Percentiles rank a stretch among this genome's conserved stretches.
These are phyloP conservation scores for Camellia lanceoleosa DNA, from an alignment of 148 eudicot species.

Conservation along the genomic window DNA sequence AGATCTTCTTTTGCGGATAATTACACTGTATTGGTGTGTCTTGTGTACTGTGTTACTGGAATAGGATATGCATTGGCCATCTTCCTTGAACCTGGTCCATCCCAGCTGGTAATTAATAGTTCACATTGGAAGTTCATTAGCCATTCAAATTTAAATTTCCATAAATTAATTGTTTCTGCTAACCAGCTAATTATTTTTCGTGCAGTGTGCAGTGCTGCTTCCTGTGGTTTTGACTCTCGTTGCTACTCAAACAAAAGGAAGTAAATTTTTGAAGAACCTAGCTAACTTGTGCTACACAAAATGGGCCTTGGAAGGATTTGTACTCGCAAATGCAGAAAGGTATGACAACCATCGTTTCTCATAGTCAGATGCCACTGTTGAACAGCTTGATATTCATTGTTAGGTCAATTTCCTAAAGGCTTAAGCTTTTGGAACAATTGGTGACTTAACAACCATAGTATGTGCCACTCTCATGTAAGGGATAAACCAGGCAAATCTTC, in stretches of 20 bases:
- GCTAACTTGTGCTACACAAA: constrained; percentile 70
- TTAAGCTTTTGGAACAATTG: too few species aligned
- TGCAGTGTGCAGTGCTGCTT: constrained; percentile 73
- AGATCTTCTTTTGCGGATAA: constrained; percentile 80
- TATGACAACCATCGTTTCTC: constrained; percentile 17
- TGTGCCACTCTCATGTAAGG: not conserved
- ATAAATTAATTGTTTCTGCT: not conserved
- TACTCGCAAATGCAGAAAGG: constrained; percentile 80
- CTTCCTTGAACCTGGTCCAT: constrained; percentile 85
- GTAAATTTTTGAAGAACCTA: constrained; percentile 34
- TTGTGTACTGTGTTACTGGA: constrained; percentile 94
- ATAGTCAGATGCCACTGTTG: not conserved
- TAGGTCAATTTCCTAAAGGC: too few species aligned
- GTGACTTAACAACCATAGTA: too few species aligned
- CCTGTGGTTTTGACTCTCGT: constrained; percentile 76
- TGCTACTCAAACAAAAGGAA: constrained; percentile 49
- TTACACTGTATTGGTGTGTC: constrained; percentile 67
- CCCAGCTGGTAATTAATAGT: constrained; percentile 69
- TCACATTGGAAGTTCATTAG: not conserved
- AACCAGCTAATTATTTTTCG: constrained; percentile 11
- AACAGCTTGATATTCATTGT: too few species aligned
- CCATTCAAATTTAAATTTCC: not conserved
- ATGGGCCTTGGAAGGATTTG: constrained; percentile 94
- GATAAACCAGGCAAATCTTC: too few species aligned
- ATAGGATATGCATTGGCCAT: constrained; percentile 83